Evolutionary conservation across 2,329 filamentous ascomycete species (phyloP), one percentile per base, ranked within the genome.

Genomic region (Pestalotiopsis sp.): DNA sequence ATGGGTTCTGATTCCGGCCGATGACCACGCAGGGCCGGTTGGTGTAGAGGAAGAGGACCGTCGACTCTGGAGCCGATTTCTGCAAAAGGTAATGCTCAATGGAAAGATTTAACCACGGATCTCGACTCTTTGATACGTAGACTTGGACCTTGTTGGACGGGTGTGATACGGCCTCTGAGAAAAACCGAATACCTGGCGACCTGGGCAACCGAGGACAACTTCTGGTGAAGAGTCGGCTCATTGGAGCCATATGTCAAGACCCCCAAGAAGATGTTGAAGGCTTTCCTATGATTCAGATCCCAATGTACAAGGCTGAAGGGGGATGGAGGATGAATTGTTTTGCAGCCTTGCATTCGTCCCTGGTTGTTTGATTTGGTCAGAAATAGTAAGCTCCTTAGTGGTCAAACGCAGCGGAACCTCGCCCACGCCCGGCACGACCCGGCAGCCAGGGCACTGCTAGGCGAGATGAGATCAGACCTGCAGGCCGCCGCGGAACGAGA

Each of bases 1-100:
- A 99, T 66, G 96, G 96, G 78, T 99, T 99, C 82, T 99, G 96
- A 78, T 99, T 99, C 69, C 96, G 90, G 57, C 96, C 96, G 72
- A 99, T 91, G 76, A 99, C 91, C 68, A 99, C 87, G 77, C 93
- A 94, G 0, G 95, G 94, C 48, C 88, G 81, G 81, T 99, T 98
- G 74, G 89, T 88, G 82, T 98, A 99, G 64, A 98, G 87, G 67
- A 98, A 92, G 1, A 98, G 87, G 64, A 98, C 81, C 14, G 88
- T 91, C 13, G 94, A 94, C 69, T 92, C 87, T 6, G 89, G 83
- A 1, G 90, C 87, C 0, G 91, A 91, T 66, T 89, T 89, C 74
- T 93, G 89, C 7, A 98, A 88, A 38, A 99, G 89, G 78, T 93
- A 91, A 78, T 98, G 94, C 82, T 99, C 96, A 74, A 98, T 91